Conservation (phyloP, 495 filamentous ascomycete species). For the Neurospora sp. region DNA sequence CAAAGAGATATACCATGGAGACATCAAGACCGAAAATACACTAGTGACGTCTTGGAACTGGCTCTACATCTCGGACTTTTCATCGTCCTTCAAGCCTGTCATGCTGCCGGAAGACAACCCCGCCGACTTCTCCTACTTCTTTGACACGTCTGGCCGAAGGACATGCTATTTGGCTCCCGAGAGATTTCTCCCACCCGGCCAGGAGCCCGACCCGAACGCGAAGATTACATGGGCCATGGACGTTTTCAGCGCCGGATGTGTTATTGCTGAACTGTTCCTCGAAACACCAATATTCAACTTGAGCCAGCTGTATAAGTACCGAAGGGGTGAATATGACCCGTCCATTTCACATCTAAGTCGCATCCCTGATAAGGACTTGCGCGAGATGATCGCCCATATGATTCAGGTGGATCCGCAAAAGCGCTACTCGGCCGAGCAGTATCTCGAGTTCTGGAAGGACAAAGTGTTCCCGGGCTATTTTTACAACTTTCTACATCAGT, state of each 20-base stretch:
- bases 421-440: conserved; percentile 88
- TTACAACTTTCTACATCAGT: conserved; percentile 92
- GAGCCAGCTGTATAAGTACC: conserved; percentile 89
- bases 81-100: conserved; percentile 88
- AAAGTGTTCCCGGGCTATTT: conserved; percentile 95
- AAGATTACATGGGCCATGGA: conserved; percentile 87
- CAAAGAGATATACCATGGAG: conserved; percentile 87
- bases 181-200: conserved; percentile 65
- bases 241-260: conserved; percentile 93
- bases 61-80: conserved; percentile 96
- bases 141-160: conserved; percentile 81
- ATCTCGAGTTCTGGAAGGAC: conserved; percentile 79
- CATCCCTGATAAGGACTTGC: conserved; percentile 78
- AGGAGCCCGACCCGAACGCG: conserved; percentile 49
- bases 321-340: conserved; percentile 86
- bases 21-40: conserved; percentile 96
- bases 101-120: conserved; percentile 95
- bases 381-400: conserved; percentile 88
- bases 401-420: conserved; percentile 86
- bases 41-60: conserved; percentile 99
- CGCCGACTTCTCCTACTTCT: conserved; percentile 94
- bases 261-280: conserved; percentile 95
- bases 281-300: conserved; percentile 89
- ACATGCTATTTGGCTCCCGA: conserved; percentile 98
- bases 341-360: conserved; percentile 66